Conservation (phyloP, 169 alveolate genomes). For the Cryptosporidium xiaoi region DNA sequence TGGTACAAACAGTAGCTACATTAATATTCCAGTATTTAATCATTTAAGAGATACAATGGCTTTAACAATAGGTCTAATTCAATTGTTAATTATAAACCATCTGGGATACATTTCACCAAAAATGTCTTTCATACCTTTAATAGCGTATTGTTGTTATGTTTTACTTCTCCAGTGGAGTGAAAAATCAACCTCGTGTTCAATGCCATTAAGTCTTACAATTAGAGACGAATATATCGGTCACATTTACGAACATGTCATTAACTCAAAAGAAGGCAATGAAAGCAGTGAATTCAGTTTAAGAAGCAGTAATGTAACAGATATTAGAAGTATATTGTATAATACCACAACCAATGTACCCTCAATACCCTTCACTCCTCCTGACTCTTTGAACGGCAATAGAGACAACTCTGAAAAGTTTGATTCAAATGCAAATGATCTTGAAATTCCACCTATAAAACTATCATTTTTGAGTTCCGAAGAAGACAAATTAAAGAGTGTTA, state of each 20-base stretch:
- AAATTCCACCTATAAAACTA: slow-evolving; percentile 64
- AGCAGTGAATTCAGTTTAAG: slow-evolving; percentile 36
- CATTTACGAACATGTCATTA: slow-evolving; percentile 13
- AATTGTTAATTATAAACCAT: slow-evolving; percentile 50
- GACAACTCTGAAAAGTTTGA: background rate
- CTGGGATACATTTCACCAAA: slow-evolving; percentile 56
- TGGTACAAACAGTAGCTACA: slow-evolving; percentile 10
- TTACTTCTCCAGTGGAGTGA: slow-evolving; percentile 65
- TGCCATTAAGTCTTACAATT: slow-evolving; percentile 57
- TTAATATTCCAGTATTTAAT: slow-evolving; percentile 53
- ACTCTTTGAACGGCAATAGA: slow-evolving; percentile 4
- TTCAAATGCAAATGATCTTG: slow-evolving; percentile 21
- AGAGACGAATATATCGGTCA: slow-evolving; percentile 44
- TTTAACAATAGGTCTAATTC: slow-evolving; percentile 55
- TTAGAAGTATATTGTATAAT: background rate
- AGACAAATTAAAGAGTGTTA: background rate
- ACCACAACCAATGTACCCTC: background rate
- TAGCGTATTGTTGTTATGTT: slow-evolving; percentile 48
- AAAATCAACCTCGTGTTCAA: slow-evolving; percentile 35
- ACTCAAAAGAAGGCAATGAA: slow-evolving; percentile 26
- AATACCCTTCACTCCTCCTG: slow-evolving; percentile 61
- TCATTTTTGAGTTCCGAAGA: slow-evolving; percentile 8
- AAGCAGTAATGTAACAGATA: slow-evolving; percentile 2
- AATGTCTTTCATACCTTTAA: slow-evolving; percentile 26
- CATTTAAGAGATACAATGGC: slow-evolving; percentile 68